These are phyloP conservation scores for Yamadazyma akitaensis DNA, from an alignment of 805 yeast species.

Conservation along the genomic window DNA sequence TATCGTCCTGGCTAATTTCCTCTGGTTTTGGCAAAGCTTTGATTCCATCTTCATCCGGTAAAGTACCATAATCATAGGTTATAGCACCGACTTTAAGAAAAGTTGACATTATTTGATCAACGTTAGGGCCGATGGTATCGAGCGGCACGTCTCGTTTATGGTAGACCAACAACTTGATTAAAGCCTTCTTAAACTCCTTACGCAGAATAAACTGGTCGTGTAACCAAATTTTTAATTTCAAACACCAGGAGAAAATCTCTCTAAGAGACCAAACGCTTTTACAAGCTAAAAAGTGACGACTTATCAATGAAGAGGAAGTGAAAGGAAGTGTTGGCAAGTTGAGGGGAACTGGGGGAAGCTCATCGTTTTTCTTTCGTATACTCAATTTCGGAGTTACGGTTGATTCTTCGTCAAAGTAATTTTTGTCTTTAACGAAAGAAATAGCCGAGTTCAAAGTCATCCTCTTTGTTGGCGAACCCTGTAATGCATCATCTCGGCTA, in stretches of 20 bases:
- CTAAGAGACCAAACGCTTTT: conserved; percentile 45
- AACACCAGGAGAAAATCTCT: conserved; percentile 53
- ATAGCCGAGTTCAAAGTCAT: conserved; percentile 23
- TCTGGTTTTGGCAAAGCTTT: conserved; percentile 12
- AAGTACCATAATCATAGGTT: conserved; percentile 20
- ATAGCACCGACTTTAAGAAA: conserved; percentile 43
- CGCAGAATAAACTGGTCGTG: conserved; percentile 48
- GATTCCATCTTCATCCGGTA: conserved; percentile 12
- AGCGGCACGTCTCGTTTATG: conserved; percentile 48
- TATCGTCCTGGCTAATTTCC: conserved; percentile 2
- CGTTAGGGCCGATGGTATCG: conserved; percentile 49
- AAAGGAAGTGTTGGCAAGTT: conserved; percentile 58
- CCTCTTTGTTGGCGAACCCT: conserved; percentile 17
- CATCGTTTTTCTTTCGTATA: conserved; percentile 18
- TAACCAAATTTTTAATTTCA: conserved; percentile 50
- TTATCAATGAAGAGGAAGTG: conserved; percentile 45
- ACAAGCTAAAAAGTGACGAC: conserved; percentile 50
- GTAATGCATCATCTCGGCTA: conserved; percentile 1
- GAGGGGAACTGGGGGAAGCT: conserved; percentile 41
- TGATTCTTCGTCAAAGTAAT: conserved; percentile 8
- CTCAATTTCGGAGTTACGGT: background rate
- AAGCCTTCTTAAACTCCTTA: conserved; percentile 51
- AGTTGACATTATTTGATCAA: conserved; percentile 45
- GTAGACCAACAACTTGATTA: conserved; percentile 48
- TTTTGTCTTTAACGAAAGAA: conserved; percentile 33